Evolutionary conservation across 139 green algal species (phyloP), one percentile per base, ranked within the genome.

Genomic region (Tetradesmus obliquus): DNA sequence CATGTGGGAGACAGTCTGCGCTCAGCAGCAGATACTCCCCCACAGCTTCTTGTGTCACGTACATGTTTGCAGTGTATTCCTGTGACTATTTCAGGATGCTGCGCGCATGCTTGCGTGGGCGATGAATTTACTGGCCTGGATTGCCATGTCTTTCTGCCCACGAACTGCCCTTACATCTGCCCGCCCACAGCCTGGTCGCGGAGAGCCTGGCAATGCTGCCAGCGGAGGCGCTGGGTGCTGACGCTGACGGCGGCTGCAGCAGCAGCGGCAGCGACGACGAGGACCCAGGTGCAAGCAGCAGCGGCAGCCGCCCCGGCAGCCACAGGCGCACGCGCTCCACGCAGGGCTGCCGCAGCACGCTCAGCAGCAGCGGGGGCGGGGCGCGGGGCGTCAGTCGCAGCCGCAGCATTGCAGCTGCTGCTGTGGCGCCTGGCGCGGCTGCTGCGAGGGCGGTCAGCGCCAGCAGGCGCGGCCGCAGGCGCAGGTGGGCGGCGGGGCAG

Each of bases 141-240:
- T 13, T 71, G 57, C 60, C 8, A 2, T 54, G 10, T 76, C 3
- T 66, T 71, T 5, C n/a, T 76, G 9, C 53, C 22, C 8, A 9
- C n/a, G 10, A 15, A 57, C 2, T 82, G 62, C 24, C 5, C 22
- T 24, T 60, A 0, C 32, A 45, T 0, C 32, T 60, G 79, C 15
- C 9, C 58, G 79, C 15, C n/a, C 32, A 5, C 84, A 89, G 84
- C 32, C 22, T 82, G 9, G 32, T 89, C 6, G 60, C 60, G 1
- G 84, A 89, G 32, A 89, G 84, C 62, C 15, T 89, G 32, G 84
- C 60, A 45, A 89, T 89, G 84, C 60, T 89, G 22, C 57, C 84
- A 6, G 32, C 62, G 32, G 20, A 84, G 6, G 32, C n/a, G 12
- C 20, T 57, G 19, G 45, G 24, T 17, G 32, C 45, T n/a, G 32